Evolutionary conservation across 345 rosid genomes (phyloP), one percentile per base, ranked within the genome.

Genomic region (Salix purpurea): DNA sequence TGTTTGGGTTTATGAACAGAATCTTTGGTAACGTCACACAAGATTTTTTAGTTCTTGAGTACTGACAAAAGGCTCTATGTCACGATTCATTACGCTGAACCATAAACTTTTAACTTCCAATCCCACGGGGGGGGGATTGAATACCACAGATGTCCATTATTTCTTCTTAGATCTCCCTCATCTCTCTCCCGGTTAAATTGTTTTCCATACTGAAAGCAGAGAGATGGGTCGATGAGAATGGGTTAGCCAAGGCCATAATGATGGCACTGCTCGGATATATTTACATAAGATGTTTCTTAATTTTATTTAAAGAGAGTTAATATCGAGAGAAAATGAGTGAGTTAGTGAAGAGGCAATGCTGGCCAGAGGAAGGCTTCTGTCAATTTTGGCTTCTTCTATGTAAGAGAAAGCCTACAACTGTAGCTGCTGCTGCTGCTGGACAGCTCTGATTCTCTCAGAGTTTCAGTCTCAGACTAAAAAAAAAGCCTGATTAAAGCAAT

Each of bases 1-100:
- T 61, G 72, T 77, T 76, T 83, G 82, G 84, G 84, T 82, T 82
- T 80, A 67, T 81, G 74, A 86, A 80, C 62, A 83, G 90, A 89
- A 93, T 90, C 91, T 88, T 85, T 87, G 86, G 90, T 87, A 85
- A 86, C 91, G 90, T 90, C 97, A 91, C 82, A 76, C 82, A 48
- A 80, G 87, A 84, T 88, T 84, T 83, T 87, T 85, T 83, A 78
- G 84, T 85, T 87, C 84, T 84, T 86, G 86, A 83, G 81, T 80
- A 74, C 90, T 88, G 93, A 90, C 88, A 87, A 80, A 85, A 81
- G 88, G 77, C 85, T 81, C 83, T 77, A 78, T 82, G 85, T 84
- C 91, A 88, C 72, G 75, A 84, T 85, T 75, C 75, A 26, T 54
- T 54, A 71, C 72, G 54, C 74, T 74, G 64, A 86, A 78, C 82